Evolutionary conservation across 2,329 filamentous ascomycete genomes (phyloP).

Genomic region (Corinectria fuckeliana): DNA sequence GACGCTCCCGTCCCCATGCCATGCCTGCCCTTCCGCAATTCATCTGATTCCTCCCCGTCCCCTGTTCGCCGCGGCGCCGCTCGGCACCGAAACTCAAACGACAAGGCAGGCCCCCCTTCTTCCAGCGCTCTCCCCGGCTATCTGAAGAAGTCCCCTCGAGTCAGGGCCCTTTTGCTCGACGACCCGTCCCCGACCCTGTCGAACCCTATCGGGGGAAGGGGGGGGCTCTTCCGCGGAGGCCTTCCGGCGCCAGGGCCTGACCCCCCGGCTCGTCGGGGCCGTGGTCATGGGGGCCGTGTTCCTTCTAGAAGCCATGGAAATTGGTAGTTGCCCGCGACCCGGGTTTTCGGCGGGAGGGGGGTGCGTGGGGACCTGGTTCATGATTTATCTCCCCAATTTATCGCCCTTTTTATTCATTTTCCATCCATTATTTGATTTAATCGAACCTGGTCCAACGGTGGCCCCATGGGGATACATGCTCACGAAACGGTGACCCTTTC

Average conservation of each 20-base stretch:
- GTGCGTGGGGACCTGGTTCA: constrained; percentile 11
- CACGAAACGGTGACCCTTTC: constrained; percentile 28
- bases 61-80: neutral
- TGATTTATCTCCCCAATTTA: constrained; percentile 3
- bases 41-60: constrained; percentile 20
- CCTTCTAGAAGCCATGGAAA: constrained; percentile 39
- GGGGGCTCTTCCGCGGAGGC: constrained; percentile 25
- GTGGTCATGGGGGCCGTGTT: constrained; percentile 18
- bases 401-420: constrained; percentile 23
- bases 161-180: constrained; percentile 18
- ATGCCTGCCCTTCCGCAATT: constrained; percentile 13
- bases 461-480: neutral
- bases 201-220: neutral
- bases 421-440: constrained; percentile 19
- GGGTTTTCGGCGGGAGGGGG: constrained; percentile 19
- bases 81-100: constrained; percentile 23
- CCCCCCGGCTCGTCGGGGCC: constrained; percentile 26
- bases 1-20: constrained; percentile 14
- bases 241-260: constrained; percentile 31
- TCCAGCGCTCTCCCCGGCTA: constrained; percentile 7
- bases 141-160: constrained; percentile 22
- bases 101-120: constrained; percentile 4
- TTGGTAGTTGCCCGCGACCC: constrained; percentile 27
- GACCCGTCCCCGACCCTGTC: neutral
- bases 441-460: constrained; percentile 25